Evolutionary conservation across 1,139 yeast genomes (phyloP).

Genomic region (Arxiozyma bovina): DNA sequence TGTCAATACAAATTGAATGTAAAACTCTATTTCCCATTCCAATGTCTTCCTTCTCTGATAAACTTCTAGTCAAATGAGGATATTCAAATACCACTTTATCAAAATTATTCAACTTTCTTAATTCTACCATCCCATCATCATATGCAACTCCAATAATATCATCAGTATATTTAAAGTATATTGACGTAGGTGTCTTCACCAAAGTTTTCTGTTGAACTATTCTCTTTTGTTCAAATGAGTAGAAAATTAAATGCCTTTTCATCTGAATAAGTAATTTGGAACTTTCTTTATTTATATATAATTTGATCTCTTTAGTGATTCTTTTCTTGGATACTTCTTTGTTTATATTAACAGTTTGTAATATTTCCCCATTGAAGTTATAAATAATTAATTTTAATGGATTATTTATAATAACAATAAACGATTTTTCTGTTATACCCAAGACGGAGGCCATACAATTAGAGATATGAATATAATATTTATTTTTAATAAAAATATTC

Average conservation of each 20-base stretch:
- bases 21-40: background rate
- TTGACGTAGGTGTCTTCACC: slow-evolving; percentile 13
- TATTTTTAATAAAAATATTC: slow-evolving; percentile 2
- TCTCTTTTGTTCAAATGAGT: slow-evolving; percentile 29
- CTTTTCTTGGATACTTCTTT: slow-evolving; percentile 11
- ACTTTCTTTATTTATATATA: slow-evolving; percentile 25
- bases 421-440: slow-evolving; percentile 30
- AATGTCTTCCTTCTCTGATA: background rate
- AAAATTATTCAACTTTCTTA: slow-evolving; percentile 20
- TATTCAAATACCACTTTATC: slow-evolving; percentile 12
- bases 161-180: slow-evolving; percentile 17
- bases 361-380: slow-evolving; percentile 23
- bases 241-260: slow-evolving; percentile 17
- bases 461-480: slow-evolving; percentile 4
- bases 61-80: slow-evolving; percentile 10
- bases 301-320: slow-evolving; percentile 7
- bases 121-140: slow-evolving; percentile 19
- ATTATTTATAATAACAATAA: slow-evolving; percentile 19
- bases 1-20: slow-evolving; percentile 4
- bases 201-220: slow-evolving; percentile 16
- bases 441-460: slow-evolving; percentile 16
- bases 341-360: slow-evolving; percentile 21
- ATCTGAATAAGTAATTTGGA: slow-evolving; percentile 26
- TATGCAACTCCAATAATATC: slow-evolving; percentile 23
- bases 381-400: slow-evolving; percentile 24